Conservation (phyloP, 1,139 yeast genomes). For the Yamadazyma siamensis region DNA sequence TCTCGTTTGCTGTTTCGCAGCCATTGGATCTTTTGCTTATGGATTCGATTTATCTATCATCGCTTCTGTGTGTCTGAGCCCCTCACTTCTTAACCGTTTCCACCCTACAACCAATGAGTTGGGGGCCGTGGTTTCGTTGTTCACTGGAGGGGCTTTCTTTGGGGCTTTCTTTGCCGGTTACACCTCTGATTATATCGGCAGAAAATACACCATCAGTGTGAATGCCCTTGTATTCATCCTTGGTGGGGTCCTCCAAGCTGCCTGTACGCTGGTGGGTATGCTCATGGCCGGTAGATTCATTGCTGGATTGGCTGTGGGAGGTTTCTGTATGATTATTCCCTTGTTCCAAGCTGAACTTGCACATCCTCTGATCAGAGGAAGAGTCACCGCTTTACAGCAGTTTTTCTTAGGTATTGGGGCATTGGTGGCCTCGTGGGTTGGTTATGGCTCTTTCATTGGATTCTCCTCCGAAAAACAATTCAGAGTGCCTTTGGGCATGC, state of each 20-base stretch:
- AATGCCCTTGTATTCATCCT: slow-evolving; percentile 18
- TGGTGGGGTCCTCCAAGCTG: slow-evolving; percentile 24
- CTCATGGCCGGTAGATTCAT: slow-evolving; percentile 23
- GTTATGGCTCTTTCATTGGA: slow-evolving; percentile 21
- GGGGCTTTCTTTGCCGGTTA: slow-evolving; percentile 21
- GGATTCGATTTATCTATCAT: slow-evolving; percentile 24
- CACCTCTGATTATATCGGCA: slow-evolving; percentile 17
- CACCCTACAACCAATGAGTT: slow-evolving; percentile 18
- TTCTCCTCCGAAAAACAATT: slow-evolving; percentile 15
- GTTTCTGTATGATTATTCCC: slow-evolving; percentile 19
- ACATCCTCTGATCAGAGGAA: slow-evolving; percentile 22
- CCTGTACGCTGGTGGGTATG: slow-evolving; percentile 16
- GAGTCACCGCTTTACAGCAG: slow-evolving; percentile 21
- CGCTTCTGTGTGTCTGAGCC: slow-evolving; percentile 23
- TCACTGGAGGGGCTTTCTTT: slow-evolving; percentile 27
- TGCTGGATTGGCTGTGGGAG: slow-evolving; percentile 19
- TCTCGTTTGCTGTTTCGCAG: slow-evolving; percentile 24
- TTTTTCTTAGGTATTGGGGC: slow-evolving; percentile 23
- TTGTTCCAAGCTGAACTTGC: slow-evolving; percentile 21
- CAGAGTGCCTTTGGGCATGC: slow-evolving; percentile 19
- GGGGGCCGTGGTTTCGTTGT: slow-evolving; percentile 24
- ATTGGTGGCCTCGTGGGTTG: slow-evolving; percentile 22
- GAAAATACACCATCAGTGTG: slow-evolving; percentile 17
- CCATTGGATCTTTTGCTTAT: slow-evolving; percentile 24
- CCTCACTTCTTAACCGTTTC: slow-evolving; percentile 15